phyloP scores from a whole-genome alignment of 352 stramenopile genomes.

The Albugo candida region DNA sequence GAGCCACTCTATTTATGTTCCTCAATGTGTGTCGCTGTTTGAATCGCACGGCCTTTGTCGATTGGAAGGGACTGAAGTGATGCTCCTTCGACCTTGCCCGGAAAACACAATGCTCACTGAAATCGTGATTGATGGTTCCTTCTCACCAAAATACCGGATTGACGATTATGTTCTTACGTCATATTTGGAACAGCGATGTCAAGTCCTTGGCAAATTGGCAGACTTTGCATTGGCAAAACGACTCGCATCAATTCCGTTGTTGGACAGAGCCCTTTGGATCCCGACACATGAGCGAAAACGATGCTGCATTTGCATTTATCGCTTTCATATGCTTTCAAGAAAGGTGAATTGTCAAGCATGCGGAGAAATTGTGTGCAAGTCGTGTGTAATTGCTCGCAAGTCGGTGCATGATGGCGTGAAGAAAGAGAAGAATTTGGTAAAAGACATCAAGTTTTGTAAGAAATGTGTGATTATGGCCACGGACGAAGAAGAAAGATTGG shows the following conservation, averaged over 20 bases:
- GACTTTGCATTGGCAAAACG: slow-evolving; percentile 28
- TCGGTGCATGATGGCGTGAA: slow-evolving; percentile 3
- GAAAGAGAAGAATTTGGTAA: slow-evolving; percentile 11
- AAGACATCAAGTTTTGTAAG: slow-evolving; percentile 28
- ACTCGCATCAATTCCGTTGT: slow-evolving; percentile 20
- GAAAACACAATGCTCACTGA: slow-evolving; percentile 28
- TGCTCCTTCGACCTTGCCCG: slow-evolving; percentile 19
- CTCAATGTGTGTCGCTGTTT: slow-evolving; percentile 39
- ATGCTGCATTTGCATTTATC: slow-evolving; percentile 35
- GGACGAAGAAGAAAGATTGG: slow-evolving; percentile 1
- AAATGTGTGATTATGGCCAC: too few species aligned
- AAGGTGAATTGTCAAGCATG: slow-evolving; percentile 56
- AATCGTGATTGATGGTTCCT: slow-evolving; percentile 25
- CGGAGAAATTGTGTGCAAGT: slow-evolving; percentile 59
- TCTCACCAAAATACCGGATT: background rate
- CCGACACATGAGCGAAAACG: slow-evolving; percentile 24
- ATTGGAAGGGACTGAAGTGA: slow-evolving; percentile 25
- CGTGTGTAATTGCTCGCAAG: slow-evolving; percentile 34
- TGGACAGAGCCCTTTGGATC: slow-evolving; percentile 28
- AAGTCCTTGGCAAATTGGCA: slow-evolving; percentile 20
- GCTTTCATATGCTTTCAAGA: slow-evolving; percentile 51
- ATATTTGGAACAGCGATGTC: too few species aligned
- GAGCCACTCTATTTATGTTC: slow-evolving; percentile 26
- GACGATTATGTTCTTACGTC: too few species aligned
- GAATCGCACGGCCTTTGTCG: slow-evolving; percentile 33